phyloP scores from a whole-genome alignment of 768 basidiomycete genomes.

The Sarcodon sp. region DNA sequence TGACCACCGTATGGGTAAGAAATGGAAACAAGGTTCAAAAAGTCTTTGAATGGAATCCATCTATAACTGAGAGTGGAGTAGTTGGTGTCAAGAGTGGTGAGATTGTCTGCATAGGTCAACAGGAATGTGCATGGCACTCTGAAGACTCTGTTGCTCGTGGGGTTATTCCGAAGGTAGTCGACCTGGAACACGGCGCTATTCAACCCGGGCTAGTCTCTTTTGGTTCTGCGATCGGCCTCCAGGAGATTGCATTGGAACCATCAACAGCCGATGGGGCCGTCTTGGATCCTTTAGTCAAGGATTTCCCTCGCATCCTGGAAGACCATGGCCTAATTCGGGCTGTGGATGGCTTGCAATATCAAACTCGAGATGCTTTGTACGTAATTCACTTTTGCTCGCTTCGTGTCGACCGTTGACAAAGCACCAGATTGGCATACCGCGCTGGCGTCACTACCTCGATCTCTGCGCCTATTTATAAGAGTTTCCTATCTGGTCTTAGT shows the following conservation, averaged over 20 bases:
- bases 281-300: conserved; percentile 28
- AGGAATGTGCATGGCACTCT: conserved; percentile 6
- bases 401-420: not conserved
- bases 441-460: conserved; percentile 32
- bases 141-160: conserved; percentile 2
- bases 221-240: conserved; percentile 48
- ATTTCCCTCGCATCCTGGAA: conserved; percentile 27
- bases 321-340: conserved; percentile 40
- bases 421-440: conserved; percentile 29
- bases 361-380: conserved; percentile 18
- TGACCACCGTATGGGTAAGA: conserved; percentile 25
- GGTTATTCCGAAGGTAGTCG: conserved; percentile 16
- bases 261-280: conserved; percentile 53
- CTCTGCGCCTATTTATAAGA: conserved; percentile 17
- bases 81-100: conserved; percentile 43
- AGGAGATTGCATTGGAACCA: conserved; percentile 45
- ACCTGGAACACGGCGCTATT: conserved; percentile 55
- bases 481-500: conserved; percentile 26
- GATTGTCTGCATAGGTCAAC: conserved; percentile 32
- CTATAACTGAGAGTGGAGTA: conserved; percentile 8
- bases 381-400: conserved; percentile 1
- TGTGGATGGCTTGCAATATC: conserved; percentile 48
- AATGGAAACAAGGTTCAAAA: conserved; percentile 4
- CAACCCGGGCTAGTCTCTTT: conserved; percentile 51
- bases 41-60: conserved; percentile 6